These are phyloP conservation scores for Gloeopeniophorella convolvens DNA, from an alignment of 768 basidiomycete genomes.

Conservation along the genomic window DNA sequence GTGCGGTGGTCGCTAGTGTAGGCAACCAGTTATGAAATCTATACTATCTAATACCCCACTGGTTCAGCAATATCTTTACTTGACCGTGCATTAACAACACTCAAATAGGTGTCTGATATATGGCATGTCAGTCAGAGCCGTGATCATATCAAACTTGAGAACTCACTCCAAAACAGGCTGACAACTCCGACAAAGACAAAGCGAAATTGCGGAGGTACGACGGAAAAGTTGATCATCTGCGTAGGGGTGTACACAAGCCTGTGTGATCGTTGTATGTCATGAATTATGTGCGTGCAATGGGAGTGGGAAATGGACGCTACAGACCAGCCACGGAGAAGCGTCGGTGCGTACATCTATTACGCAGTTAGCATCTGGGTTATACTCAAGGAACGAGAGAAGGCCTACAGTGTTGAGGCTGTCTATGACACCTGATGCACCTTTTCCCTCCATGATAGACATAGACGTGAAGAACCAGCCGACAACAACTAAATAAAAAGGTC, in stretches of 20 bases:
- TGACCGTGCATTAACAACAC: too few relatives aligned
- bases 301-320: conserved; percentile 17
- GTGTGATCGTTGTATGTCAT: not conserved
- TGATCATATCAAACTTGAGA: too few relatives aligned
- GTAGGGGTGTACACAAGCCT: conserved; percentile 74
- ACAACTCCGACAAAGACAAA: conserved; percentile 71
- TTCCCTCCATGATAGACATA: conserved; percentile 79
- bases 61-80: too few relatives aligned
- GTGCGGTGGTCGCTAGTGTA: too few relatives aligned
- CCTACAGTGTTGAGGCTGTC: conserved; percentile 37
- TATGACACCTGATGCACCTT: conserved; percentile 45
- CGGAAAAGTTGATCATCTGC: conserved; percentile 70
- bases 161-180: conserved; percentile 78
- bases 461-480: conserved; percentile 60
- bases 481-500: conserved; percentile 26
- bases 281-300: not conserved
- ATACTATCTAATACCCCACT: too few relatives aligned
- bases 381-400: not conserved
- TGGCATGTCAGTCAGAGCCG: too few relatives aligned
- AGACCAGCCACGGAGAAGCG: conserved; percentile 71
- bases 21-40: too few relatives aligned
- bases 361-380: not conserved
- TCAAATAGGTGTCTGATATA: too few relatives aligned
- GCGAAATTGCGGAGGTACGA: conserved; percentile 72
- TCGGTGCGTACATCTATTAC: conserved; percentile 60